Base-by-base conservation (phyloP, 768 basidiomycete genomes). In the Leucosporidium creatinivorum region DNA sequence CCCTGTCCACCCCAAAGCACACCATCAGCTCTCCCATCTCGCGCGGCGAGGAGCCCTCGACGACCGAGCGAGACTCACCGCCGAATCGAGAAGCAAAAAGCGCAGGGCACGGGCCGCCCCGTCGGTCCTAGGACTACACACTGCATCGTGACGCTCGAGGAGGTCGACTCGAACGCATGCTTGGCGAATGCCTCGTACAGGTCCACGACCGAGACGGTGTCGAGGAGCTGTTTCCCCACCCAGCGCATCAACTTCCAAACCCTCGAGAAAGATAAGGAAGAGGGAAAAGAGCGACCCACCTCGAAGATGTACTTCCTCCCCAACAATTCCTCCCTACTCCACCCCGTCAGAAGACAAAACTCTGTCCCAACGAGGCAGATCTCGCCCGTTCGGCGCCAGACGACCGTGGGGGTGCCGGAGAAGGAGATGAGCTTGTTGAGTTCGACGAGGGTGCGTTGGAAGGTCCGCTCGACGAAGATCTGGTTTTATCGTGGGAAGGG, bases 341-440 rank as follows among this genome's bases (percentile, higher is more conserved):
- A 93, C 73, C 89, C 91, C 13, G 91, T 93, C 69, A 99, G 81
- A 84, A 91, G 87, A 77, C 88, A 90, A 76, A 99, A 98, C 79
- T 99, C 96, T 8, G 91, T 89, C 0, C 93, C 93, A 57, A 93
- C 96, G 56, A 96, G 86, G 76, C 92, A 93, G 30, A 99, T 93
- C 80, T 99, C 96, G 74, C 96, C 96, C 25, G 96, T 99, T 60
- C 96, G 84, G 55, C 96, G 87, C 94, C 94, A 99, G 17, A 94
- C 89, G 51, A 93, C 92, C 1, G 94, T 98, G 3, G 94, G 94
- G 33, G 94, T 98, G 17, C 94, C 94, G 73, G 89, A 93, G 78
- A 90, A 96, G 61, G 91, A 92, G 67, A 98, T 96, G 69, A 98
- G 84, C 80, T 96, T 97, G 79, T 96, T 91, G 65, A 97, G 83